Base-by-base conservation (phyloP, 2,329 filamentous ascomycete species). In the Samsoniella hepiali region DNA sequence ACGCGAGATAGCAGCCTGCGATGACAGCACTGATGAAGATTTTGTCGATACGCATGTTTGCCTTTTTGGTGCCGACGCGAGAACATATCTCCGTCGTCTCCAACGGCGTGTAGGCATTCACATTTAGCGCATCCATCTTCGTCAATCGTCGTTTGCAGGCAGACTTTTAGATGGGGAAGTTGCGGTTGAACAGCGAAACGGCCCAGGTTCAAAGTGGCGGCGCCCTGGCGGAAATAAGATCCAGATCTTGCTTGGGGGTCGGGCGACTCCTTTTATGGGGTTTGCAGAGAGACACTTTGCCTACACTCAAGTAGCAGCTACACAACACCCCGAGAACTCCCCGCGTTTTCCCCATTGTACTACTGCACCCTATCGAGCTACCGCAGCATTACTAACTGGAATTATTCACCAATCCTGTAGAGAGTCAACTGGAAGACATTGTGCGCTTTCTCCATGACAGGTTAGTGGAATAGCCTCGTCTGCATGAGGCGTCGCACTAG, bases 51-150 rank as follows among this genome's bases (percentile, higher is more conserved):
- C 81, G 75, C 79, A 81, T 84, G 62, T 80, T 77, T 10, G 80
- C 81, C 69, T 85, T 85, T 60, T 75, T 75, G 32, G 75, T 74
- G 5, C 82, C 84, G n/a, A 79, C 75, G 11, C 80, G 77, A 1
- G 78, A 79, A 63, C 82, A 75, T 17, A 83, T 72, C 71, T 84
- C 81, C 8, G 79, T 78, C 42, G 82, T 79, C 72, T 85, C 78
- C 15, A 71, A 67, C 0, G 81, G 78, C 5, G 79, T 79, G 68
- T 81, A 81, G 5, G 78, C 73, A 51, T 76, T 68, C 13, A 66
- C 67, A 50, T 27, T 53, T 9, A 53, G 44, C 1, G 47, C 17
- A 22, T 60, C 58, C 58, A 51, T 60, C 7, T 29, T 36, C 5
- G 9, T 36, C 1, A 13, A 22, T 42, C 2, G 36, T 42, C n/a